phyloP scores from a whole-genome alignment of 202 grass and related monocot genomes.

The Musa balbisiana region DNA sequence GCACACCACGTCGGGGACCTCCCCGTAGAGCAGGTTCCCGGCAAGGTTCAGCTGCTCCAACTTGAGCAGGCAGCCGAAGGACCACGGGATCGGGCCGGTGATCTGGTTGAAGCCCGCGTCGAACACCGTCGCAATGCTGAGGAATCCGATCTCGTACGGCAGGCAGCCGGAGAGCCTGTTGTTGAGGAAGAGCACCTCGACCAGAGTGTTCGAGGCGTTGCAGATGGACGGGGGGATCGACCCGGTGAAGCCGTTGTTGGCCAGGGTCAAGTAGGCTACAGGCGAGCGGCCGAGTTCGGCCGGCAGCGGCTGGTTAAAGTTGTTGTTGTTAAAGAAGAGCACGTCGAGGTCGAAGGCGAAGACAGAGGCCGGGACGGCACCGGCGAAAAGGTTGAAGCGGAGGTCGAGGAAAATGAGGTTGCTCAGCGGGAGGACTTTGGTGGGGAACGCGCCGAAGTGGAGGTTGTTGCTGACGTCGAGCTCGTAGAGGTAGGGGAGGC shows the following conservation, averaged over 20 bases:
- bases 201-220: constrained; percentile 42
- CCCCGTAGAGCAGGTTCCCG: constrained; percentile 60
- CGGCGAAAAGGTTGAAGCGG: constrained; percentile 61
- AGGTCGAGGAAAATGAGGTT: constrained; percentile 74
- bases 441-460: constrained; percentile 52
- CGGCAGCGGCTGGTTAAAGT: constrained; percentile 39
- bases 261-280: constrained; percentile 56
- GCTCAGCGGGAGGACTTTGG: constrained; percentile 32
- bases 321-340: constrained; percentile 94
- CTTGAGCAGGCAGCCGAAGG: constrained; percentile 63
- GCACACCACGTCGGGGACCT: constrained; percentile 68
- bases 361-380: constrained; percentile 38
- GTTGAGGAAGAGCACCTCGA: constrained; percentile 88
- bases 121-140: constrained; percentile 44
- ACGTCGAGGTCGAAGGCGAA: constrained; percentile 46
- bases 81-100: constrained; percentile 61
- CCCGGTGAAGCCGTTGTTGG: constrained; percentile 81
- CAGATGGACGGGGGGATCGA: constrained; percentile 50
- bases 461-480: constrained; percentile 88
- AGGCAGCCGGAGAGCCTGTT: constrained; percentile 70
- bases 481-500: constrained; percentile 59
- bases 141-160: constrained; percentile 62
- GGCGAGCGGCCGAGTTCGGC: constrained; percentile 39
- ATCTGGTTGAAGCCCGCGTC: constrained; percentile 63
- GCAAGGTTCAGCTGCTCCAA: constrained; percentile 71